Percentiles rank a stretch among this genome's conserved stretches.
phyloP scores from a whole-genome alignment of 2,329 filamentous ascomycete species.

The Keithomyces neogunnii region DNA sequence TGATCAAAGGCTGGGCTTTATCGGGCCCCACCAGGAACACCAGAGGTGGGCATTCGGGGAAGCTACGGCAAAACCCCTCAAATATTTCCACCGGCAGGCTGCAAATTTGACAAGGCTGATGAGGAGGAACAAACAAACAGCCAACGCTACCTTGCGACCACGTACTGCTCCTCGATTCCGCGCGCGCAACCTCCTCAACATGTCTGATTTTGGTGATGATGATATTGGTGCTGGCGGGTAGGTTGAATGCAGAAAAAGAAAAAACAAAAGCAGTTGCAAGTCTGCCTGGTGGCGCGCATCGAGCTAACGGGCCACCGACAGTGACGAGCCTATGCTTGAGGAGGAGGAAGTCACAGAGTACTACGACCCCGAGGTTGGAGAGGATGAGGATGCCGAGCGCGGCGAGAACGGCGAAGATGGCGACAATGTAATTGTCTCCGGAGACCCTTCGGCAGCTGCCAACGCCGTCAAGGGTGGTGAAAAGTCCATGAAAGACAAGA shows the following conservation, averaged over 20 bases:
- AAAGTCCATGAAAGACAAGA: slow-evolving; percentile 66
- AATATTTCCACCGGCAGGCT: slow-evolving; percentile 14
- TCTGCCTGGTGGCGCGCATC: not conserved
- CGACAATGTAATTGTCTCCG: slow-evolving; percentile 51
- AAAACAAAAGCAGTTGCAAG: too few relatives aligned
- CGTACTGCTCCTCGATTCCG: not conserved
- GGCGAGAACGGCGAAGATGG: slow-evolving; percentile 46
- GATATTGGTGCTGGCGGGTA: slow-evolving; percentile 51
- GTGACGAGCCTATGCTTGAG: slow-evolving; percentile 64
- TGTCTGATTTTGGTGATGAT: slow-evolving; percentile 70
- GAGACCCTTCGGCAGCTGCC: slow-evolving; percentile 52
- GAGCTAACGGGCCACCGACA: slow-evolving; percentile 21
- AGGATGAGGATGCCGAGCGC: slow-evolving; percentile 41
- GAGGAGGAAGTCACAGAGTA: slow-evolving; percentile 57
- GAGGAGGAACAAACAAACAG: not conserved
- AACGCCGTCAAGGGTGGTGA: slow-evolving; percentile 44
- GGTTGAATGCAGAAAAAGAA: slow-evolving; percentile 19
- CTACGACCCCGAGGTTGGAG: slow-evolving; percentile 47
- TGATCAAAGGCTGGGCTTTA: not conserved
- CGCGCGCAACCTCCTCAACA: slow-evolving; percentile 22
- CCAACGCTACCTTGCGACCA: not conserved
- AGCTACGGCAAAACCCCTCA: slow-evolving; percentile 21
- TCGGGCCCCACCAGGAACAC: not conserved
- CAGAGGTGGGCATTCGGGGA: slow-evolving; percentile 12
- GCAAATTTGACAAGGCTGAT: slow-evolving; percentile 22